Evolutionary conservation across 805 yeast species (phyloP), one percentile per base, ranked within the genome.

Genomic region (Hanseniaspora vineae): DNA sequence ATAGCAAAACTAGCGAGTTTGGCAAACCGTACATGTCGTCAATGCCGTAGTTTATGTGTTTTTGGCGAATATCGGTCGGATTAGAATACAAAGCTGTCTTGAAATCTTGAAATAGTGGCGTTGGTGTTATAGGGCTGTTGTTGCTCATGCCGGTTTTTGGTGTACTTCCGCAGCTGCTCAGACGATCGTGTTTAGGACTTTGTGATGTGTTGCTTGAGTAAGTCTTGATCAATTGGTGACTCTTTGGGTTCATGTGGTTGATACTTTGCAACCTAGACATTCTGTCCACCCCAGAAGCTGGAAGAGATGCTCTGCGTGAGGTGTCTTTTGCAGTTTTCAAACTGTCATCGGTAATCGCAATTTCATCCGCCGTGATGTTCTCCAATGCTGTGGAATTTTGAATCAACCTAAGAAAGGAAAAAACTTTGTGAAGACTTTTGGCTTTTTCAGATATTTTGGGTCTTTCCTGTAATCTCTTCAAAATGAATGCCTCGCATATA

Each of bases 21-120:
- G 96, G 95, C 48, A 87, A 66, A 0, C 95, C 95, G 59, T 84
- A 86, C 45, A 86, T 67, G 0, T 89, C 84, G 61, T 84, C 94
- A 1, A 89, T 80, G 9, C 88, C 80, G 12, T 33, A 33, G 15
- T 33, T 51, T 81, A 70, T 46, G 75, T 70, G 51, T 77, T 76
- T 56, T 75, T 77, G 49, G 75, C 75, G 35, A 72, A 65, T 54
- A 73, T 76, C 50, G 4, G 37, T 14, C 6, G 60, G 47, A 61
- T 63, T 1, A 67, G 19, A n/a, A 15, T 37, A 37, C 11, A n/a
- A 11, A 10, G 40, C n/a, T 3, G 17, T 37, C n/a, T 37, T 14
- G 19, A n/a, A 37, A 15, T 37, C 19, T n/a, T 14, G 19, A 15
- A n/a, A 37, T 10, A 20, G 70, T 68, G 51, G 75, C 73, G 8